Evolutionary conservation across 139 green algal species (phyloP).

Genomic region (Prasinococcaceae sp.): DNA sequence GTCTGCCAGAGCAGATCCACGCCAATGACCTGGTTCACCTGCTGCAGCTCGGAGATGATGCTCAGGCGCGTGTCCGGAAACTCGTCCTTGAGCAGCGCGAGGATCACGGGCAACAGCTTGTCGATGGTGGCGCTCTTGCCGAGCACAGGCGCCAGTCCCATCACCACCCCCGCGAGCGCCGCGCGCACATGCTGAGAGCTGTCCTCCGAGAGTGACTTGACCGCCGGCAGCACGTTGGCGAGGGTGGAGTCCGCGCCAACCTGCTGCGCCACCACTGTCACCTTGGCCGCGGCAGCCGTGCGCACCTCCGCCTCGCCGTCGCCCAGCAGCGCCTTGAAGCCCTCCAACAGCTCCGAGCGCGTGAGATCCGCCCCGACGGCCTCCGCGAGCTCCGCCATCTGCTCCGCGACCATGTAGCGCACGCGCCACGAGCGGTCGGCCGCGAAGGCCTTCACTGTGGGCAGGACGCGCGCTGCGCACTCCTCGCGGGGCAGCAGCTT

Average conservation of each 20-base stretch:
- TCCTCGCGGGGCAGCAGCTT: conserved; percentile 54
- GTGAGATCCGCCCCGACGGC: conserved; percentile 55
- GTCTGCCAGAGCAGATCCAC: conserved; percentile 82
- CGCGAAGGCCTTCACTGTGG: conserved; percentile 72
- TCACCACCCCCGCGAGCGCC: conserved; percentile 79
- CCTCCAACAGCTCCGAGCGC: conserved; percentile 59
- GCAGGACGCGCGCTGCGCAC: conserved; percentile 51
- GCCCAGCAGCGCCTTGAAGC: conserved; percentile 61
- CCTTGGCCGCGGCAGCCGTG: conserved; percentile 63
- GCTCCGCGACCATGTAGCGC: conserved; percentile 83
- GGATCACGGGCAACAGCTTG: conserved; percentile 85
- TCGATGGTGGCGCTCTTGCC: conserved; percentile 72
- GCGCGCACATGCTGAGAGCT: conserved; percentile 78
- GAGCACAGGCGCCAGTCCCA: conserved; percentile 84
- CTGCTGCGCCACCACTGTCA: too few species aligned
- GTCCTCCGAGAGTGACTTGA: conserved; percentile 73
- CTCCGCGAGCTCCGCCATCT: conserved; percentile 70
- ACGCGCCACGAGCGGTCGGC: conserved; percentile 98
- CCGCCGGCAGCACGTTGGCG: conserved; percentile 52
- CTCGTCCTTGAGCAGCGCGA: conserved; percentile 84
- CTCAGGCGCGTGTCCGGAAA: conserved; percentile 92
- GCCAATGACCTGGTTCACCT: conserved; percentile 84
- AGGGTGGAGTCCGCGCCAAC: conserved; percentile 8
- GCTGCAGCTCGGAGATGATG: conserved; percentile 95
- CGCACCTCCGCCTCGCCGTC: conserved; percentile 66